phyloP scores from a whole-genome alignment of 1,284 basidiomycete species.

The Cryptococcus jaspeensis region DNA sequence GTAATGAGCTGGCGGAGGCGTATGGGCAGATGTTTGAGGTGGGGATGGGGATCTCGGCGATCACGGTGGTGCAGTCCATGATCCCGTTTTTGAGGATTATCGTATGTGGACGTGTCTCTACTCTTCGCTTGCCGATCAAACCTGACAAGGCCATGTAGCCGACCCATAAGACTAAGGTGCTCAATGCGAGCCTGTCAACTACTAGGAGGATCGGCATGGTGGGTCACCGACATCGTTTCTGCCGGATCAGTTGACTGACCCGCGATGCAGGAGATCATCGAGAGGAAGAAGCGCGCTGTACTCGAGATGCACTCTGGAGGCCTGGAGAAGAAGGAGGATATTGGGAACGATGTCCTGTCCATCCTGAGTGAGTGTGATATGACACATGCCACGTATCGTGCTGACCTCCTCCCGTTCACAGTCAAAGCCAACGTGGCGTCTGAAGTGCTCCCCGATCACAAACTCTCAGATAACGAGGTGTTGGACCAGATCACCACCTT shows the following conservation, averaged over 20 bases:
- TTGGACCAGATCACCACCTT: conserved; percentile 75
- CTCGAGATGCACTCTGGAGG: conserved; percentile 26
- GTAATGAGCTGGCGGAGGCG: conserved; percentile 39
- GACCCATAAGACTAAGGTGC: conserved; percentile 47
- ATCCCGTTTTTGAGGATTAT: conserved; percentile 61
- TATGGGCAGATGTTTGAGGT: conserved; percentile 34
- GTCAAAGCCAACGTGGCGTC: conserved; percentile 63
- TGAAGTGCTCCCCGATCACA: conserved; percentile 58
- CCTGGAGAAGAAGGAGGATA: conserved; percentile 53
- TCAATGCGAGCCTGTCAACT: conserved; percentile 52
- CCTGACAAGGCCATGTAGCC: conserved; percentile 21
- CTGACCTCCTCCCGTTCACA: conserved; percentile 22
- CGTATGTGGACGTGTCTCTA: conserved; percentile 52
- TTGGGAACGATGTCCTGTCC: conserved; percentile 51
- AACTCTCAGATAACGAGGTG: conserved; percentile 65
- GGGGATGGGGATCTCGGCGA: conserved; percentile 51
- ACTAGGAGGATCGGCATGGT: conserved; percentile 60
- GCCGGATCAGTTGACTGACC: not conserved
- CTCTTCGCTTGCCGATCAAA: too few species aligned
- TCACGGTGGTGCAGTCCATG: conserved; percentile 63
- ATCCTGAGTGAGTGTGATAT: conserved; percentile 61
- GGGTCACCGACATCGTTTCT: conserved; percentile 11
- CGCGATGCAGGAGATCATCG: conserved; percentile 54
- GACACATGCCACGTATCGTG: conserved; percentile 2
- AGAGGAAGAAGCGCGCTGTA: conserved; percentile 54